phyloP scores from a whole-genome alignment of 331 rosid genomes.

The Telfairia occidentalis region DNA sequence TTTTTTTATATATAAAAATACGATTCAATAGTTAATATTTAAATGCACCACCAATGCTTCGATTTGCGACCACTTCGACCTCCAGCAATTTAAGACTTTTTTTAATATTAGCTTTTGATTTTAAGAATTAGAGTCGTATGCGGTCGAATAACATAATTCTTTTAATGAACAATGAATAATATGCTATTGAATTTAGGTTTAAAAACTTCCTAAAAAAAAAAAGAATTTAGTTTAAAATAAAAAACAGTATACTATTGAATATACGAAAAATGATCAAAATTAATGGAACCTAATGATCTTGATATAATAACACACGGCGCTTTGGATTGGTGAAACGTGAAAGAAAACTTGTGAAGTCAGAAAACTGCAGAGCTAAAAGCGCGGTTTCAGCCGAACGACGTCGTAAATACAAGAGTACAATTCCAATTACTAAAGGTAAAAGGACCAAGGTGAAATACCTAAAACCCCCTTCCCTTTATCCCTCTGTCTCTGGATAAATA shows the following conservation, averaged over 20 bases:
- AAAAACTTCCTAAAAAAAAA: too few relatives aligned
- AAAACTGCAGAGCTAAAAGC: not conserved
- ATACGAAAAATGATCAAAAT: too few relatives aligned
- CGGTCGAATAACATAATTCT: too few relatives aligned
- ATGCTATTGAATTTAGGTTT: too few relatives aligned
- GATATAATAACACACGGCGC: not conserved
- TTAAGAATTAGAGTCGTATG: too few relatives aligned
- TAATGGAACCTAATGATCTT: not conserved
- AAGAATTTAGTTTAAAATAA: too few relatives aligned
- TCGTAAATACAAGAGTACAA: not conserved
- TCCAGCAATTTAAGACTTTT: not conserved
- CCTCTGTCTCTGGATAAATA: not conserved
- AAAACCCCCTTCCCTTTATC: not conserved
- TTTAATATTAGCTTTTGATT: not conserved
- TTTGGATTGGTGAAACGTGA: not conserved
- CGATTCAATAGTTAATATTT: not conserved
- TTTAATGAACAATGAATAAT: too few relatives aligned
- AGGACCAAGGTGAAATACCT: not conserved
- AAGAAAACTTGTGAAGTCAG: not conserved
- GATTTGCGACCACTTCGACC: not conserved
- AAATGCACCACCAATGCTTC: not conserved
- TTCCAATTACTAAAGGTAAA: not conserved
- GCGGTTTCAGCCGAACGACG: not conserved
- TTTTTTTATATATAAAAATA: not conserved
- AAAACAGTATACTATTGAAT: too few relatives aligned